These are phyloP conservation scores for Eucalyptus albens DNA, from an alignment of 345 rosid genomes.

Conservation along the genomic window DNA sequence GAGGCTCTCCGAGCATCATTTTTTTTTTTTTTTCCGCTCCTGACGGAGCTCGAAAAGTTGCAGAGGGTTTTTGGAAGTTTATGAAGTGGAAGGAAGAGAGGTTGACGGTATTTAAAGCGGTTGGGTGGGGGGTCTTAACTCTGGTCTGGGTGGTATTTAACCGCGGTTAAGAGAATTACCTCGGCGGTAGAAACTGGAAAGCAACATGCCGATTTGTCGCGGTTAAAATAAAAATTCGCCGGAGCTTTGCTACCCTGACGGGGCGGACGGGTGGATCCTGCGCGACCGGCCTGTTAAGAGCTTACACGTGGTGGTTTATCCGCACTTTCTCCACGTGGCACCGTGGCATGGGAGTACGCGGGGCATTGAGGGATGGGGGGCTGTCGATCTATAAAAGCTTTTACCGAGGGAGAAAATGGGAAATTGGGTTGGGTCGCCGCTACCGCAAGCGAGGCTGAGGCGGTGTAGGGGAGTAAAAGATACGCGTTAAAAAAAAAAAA, in stretches of 20 bases:
- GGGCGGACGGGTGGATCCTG: background rate
- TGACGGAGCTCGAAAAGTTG: background rate
- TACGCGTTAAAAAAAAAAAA: background rate
- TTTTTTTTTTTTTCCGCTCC: background rate
- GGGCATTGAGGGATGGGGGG: background rate
- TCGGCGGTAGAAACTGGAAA: background rate
- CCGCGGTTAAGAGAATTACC: background rate
- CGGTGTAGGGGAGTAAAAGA: background rate
- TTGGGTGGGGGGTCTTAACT: background rate
- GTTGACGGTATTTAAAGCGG: background rate
- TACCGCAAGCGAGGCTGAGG: background rate
- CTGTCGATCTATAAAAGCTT: background rate
- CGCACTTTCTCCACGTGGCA: background rate
- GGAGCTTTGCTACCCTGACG: background rate
- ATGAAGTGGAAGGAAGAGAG: rapidly evolving
- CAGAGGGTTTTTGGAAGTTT: background rate
- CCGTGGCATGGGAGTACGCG: background rate
- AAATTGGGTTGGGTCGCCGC: background rate
- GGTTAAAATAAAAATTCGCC: background rate
- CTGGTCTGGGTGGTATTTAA: background rate
- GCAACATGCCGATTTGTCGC: background rate
- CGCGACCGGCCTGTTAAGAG: background rate
- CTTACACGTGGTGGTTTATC: background rate
- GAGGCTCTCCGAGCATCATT: background rate
- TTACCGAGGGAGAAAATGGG: background rate